Evolutionary conservation across 371 early-diverging fungal species (phyloP), one percentile per base, ranked within the genome.

Genomic region (Actinomucor elegans): DNA sequence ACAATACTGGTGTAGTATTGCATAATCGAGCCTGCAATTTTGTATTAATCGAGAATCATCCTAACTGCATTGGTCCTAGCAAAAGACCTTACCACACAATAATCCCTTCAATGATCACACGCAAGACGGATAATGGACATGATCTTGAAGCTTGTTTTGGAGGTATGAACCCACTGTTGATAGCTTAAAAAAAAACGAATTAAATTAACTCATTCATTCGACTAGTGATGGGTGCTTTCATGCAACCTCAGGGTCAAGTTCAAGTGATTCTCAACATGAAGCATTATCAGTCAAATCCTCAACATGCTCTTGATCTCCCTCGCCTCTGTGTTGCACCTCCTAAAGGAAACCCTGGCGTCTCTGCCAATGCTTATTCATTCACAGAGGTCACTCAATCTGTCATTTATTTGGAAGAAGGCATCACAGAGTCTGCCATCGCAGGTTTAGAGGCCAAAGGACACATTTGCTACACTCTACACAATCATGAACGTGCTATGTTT

Each of bases 71-170:
- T 41, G 90, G 63, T 23, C 88, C 89, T 2, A 45, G 60, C n/a
- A 93, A 92, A 62, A 70, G 93, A n/a, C 90, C 93, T 0, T 90
- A 88, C 48, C 93, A 93, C 70, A 93, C 93, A 1, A 91, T 93
- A 32, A 89, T 91, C 43, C 90, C 89, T 9, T 87, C 83, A 10
- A 81, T 88, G 81, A 81, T 79, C 17, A 83, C 84, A 2, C 58
- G 56, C 24, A 72, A 61, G 38, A 24, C 50, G 0, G 54, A 61
- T 9, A 60, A 67, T 18, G 60, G 60, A 3, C 71, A 73, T 52
- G 79, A 73, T 8, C 63, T 80, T 9, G 72, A 67, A 51, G 73
- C 79, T 35, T 74, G 70, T 32, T 83, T 79, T 58, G 83, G 84
- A 17, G 73, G 77, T 71, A 67, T n/a, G n/a, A n/a, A n/a, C n/a